Evolutionary conservation across 352 stramenopile genomes (phyloP), one percentile per base, ranked within the genome.

Genomic region (Phytophthora palmivora): DNA sequence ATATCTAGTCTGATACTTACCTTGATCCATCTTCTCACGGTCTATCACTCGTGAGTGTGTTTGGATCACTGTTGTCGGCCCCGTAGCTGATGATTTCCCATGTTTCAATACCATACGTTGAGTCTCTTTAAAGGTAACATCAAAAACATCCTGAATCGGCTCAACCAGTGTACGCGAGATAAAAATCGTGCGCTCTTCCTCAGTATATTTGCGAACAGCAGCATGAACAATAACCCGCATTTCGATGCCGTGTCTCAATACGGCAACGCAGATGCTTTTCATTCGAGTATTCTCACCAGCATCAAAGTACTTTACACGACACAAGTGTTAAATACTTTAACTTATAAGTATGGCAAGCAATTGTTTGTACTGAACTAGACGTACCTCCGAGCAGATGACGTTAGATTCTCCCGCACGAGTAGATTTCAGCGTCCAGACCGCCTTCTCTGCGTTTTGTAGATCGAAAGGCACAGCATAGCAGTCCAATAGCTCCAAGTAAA

Each of bases 31-130:
- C 3, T 14, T 46, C 26, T 67, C 58, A 24, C 52, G 33, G 12
- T 55, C 12, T 6, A 19, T 62, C 4, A 22, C 58, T 38, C 28
- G 42, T 24, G 26, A 39, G 24, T 58, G 52, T 0, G 43, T 63
- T 19, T 62, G 59, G 7, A 67, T 36, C 15, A 67, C 22, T 2
- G 43, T 67, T 11, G 44, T 56, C 2, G 59, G 50, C 3, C 59
- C 51, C 12, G 38, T 57, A 0, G 34, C 34, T 9, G 42, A 62
- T 6, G 48, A 12, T 6, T 34, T 45, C 3, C 37, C 53, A 5
- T 5, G 32, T 26, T 24, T 34, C 19, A 64, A 9, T 1, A 60
- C 45, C 0, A 58, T 5, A 0, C 47, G 22, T 15, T 14, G 33
- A 1, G 51, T 68, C 21, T 63, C 44, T 15, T 38, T 52, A 37